Evolutionary conservation across 768 basidiomycete genomes (phyloP), one percentile per base, ranked within the genome.

Genomic region (Hygrophorus russula): DNA sequence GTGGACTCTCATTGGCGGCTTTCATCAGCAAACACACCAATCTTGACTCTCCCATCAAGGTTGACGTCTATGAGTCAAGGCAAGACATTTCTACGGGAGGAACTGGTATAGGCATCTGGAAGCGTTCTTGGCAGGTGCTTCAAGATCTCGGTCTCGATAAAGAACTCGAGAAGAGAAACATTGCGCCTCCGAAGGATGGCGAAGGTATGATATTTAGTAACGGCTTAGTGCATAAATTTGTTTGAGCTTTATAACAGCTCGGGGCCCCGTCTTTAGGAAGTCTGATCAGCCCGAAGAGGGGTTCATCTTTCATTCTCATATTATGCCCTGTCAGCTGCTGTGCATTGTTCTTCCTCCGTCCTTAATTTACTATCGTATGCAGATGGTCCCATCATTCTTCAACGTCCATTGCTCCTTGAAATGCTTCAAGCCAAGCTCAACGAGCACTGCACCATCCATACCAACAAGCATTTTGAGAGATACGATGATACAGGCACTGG

Each of bases 51-150:
- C 24, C 24, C 24, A 48, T 64, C 30, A 47, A 52, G 12, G 49
- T 65, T 14, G 61, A 69, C 49, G 43, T 71, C 14, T 71, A 72
- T 39, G 70, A 71, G 53, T 57, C 67, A 2, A 66, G 61, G 14
- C 50, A 62, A 1, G 60, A 62, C 19, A 59, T 71, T 19, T 60
- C 62, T 7, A 60, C 61, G 7, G 50, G 60, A 10, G 70, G 70
- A 4, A 65, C 63, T 4, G 68, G 66, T 5, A 60, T 72, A n/a
- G 52, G 58, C 2, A 50, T 70, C 11, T 68, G 66, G 70, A 58
- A 56, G 24, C 59, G 63, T 33, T 64, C 66, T 0, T 64, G 65
- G 62, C 58, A 61, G 6, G 49, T 65, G n/a, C 49, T 72, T 46
- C 51, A 57, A 15, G 55, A 60, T 9, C 62, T 72, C 2, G 66